These are phyloP conservation scores for Cytauxzoon felis DNA, from an alignment of 169 alveolate species.

Conservation along the genomic window DNA sequence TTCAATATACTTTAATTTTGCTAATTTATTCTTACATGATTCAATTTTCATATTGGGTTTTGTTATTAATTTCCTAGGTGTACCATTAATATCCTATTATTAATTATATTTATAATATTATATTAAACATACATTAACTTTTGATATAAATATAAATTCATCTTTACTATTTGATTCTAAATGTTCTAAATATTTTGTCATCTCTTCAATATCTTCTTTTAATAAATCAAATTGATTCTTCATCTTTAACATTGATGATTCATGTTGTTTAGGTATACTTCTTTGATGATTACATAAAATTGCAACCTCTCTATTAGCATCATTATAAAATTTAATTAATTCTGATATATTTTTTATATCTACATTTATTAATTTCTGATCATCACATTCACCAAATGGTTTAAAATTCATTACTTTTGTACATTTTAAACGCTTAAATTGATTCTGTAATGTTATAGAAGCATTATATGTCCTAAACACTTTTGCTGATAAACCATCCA, in stretches of 20 bases:
- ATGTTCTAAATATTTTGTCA: conserved; percentile 77
- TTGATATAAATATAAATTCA: conserved; percentile 33
- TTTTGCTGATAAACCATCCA: conserved; percentile 98
- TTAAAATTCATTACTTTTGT: conserved; percentile 1
- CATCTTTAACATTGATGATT: conserved; percentile 88
- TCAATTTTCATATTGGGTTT: conserved; percentile 69
- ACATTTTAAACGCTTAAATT: conserved; percentile 68
- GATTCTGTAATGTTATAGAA: conserved; percentile 91
- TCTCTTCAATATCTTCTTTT: conserved; percentile 80
- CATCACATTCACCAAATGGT: not conserved
- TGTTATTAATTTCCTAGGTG: conserved; percentile 64
- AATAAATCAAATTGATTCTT: conserved; percentile 78
- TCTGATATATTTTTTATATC: conserved; percentile 81
- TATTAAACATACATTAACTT: conserved; percentile 7
- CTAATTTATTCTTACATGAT: conserved; percentile 51
- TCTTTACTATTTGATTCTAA: conserved; percentile 73
- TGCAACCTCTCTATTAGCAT: conserved; percentile 97
- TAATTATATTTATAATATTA: not conserved
- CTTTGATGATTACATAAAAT: conserved; percentile 96
- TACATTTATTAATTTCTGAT: conserved; percentile 57
- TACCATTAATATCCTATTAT: conserved; percentile 65
- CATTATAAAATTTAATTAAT: conserved; percentile 90
- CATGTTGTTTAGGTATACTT: conserved; percentile 91
- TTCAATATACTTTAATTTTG: conserved; percentile 12
- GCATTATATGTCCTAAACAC: conserved; percentile 99